Evolutionary conservation across 208 protist species (phyloP).

Genomic region (Tritrichomonas foetus): DNA sequence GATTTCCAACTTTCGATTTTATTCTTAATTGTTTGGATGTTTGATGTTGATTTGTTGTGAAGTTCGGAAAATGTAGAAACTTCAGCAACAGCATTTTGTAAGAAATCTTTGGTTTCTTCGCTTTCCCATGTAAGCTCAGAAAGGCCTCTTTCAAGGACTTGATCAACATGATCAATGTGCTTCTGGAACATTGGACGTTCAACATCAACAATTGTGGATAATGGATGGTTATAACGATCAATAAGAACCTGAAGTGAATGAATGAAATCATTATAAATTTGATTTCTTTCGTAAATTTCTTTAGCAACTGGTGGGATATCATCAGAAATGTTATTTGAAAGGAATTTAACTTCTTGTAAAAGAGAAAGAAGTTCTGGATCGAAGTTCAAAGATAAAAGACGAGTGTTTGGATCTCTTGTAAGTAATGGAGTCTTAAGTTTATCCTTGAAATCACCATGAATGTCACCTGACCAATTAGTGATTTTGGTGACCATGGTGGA

Average conservation of each 20-base stretch:
- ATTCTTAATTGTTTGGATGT: constrained; percentile 41
- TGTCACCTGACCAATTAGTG: constrained; percentile 73
- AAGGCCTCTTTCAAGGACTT: constrained; percentile 42
- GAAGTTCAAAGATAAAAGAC: constrained; percentile 79
- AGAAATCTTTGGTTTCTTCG: constrained; percentile 45
- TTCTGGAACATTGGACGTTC: constrained; percentile 77
- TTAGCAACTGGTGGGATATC: constrained; percentile 61
- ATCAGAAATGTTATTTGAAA: constrained; percentile 55
- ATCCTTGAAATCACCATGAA: constrained; percentile 73
- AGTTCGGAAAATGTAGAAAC: constrained; percentile 48
- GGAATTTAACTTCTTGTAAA: constrained; percentile 86
- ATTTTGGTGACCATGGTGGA: constrained; percentile 57
- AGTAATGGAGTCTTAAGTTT: constrained; percentile 85
- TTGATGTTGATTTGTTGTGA: constrained; percentile 44
- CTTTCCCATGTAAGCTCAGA: constrained; percentile 50
- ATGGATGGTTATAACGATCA: constrained; percentile 82
- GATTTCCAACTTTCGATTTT: constrained; percentile 13
- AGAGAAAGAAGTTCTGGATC: constrained; percentile 79
- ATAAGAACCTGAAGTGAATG: constrained; percentile 78
- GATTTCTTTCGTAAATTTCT: constrained; percentile 74
- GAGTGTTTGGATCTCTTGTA: constrained; percentile 48
- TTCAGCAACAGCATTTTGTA: constrained; percentile 47
- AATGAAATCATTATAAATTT: constrained; percentile 74
- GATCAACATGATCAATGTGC: constrained; percentile 53
- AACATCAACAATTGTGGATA: constrained; percentile 70